These are phyloP conservation scores for Geotrichum histeridarum DNA, from an alignment of 1,139 yeast species.

Conservation along the genomic window DNA sequence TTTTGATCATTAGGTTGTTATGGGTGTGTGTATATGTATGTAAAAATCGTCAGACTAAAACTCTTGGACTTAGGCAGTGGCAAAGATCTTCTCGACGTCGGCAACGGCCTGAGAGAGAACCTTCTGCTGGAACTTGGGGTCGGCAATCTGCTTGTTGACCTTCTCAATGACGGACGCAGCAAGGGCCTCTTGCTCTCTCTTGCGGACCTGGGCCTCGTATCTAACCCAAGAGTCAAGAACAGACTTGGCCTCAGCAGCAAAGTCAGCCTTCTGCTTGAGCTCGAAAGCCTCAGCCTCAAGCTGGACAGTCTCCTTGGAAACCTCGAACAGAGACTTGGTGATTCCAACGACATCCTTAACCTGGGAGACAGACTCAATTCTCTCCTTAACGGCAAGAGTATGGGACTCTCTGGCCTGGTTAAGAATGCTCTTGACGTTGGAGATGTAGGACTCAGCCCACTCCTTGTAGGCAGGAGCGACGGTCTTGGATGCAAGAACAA, in stretches of 20 bases:
- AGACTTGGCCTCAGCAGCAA: conserved; percentile 85
- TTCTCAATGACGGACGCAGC: conserved; percentile 80
- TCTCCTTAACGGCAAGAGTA: conserved; percentile 84
- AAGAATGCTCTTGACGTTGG: conserved; percentile 73
- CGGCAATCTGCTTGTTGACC: conserved; percentile 78
- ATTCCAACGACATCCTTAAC: conserved; percentile 88
- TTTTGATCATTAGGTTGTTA: not conserved
- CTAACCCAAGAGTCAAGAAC: conserved; percentile 99
- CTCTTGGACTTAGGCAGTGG: conserved; percentile 30
- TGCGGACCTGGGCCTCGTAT: conserved; percentile 95
- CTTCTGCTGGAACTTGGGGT: conserved; percentile 91
- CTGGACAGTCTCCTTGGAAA: conserved; percentile 94
- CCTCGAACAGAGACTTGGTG: conserved; percentile 85
- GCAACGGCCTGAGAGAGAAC: conserved; percentile 85
- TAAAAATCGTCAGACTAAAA: not conserved
- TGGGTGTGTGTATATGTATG: not conserved
- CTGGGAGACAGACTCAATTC: conserved; percentile 83
- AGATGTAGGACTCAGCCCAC: conserved; percentile 89
- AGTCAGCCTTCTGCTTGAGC: conserved; percentile 83
- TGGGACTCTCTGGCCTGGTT: conserved; percentile 87
- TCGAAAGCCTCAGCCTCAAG: conserved; percentile 92
- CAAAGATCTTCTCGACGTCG: conserved; percentile 83
- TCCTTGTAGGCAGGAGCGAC: conserved; percentile 93
- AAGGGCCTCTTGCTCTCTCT: conserved; percentile 90
- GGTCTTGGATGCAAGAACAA: conserved; percentile 73